A percentile compares a stretch with the other conserved stretches of the same genome.
phyloP scores from a whole-genome alignment of 495 filamentous ascomycete genomes.

The Filosporella fistucella region DNA sequence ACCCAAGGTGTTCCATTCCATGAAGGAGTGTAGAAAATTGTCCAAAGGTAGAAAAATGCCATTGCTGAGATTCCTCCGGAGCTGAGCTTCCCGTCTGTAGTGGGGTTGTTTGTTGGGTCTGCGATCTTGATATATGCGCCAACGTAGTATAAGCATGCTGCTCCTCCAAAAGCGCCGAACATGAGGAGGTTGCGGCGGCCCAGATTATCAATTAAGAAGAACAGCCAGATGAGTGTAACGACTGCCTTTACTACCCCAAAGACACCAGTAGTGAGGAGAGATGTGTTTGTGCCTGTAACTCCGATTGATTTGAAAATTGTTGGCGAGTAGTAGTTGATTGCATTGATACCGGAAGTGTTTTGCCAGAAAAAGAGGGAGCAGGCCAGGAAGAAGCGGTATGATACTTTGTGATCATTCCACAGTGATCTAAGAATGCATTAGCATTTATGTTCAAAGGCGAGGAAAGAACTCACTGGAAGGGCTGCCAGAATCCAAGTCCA shows the following conservation, averaged over 20 bases:
- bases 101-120: slow-evolving; percentile 37
- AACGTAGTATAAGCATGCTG: slow-evolving; percentile 54
- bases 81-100: slow-evolving; percentile 34
- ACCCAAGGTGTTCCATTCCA: slow-evolving; percentile 77
- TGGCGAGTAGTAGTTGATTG: slow-evolving; percentile 68
- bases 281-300: slow-evolving; percentile 42
- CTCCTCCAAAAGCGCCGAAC: slow-evolving; percentile 47
- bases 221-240: slow-evolving; percentile 50
- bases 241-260: slow-evolving; percentile 59
- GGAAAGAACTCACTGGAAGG: slow-evolving; percentile 21
- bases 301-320: slow-evolving; percentile 65
- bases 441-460: no score
- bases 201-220: slow-evolving; percentile 68
- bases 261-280: slow-evolving; percentile 58
- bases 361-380: slow-evolving; percentile 66
- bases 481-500: slow-evolving; percentile 63
- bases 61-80: slow-evolving; percentile 62
- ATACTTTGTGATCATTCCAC: slow-evolving; percentile 37
- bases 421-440: slow-evolving; percentile 48
- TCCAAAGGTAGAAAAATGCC: slow-evolving; percentile 83
- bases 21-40: slow-evolving; percentile 64
- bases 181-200: slow-evolving; percentile 48
- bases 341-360: slow-evolving; percentile 37
- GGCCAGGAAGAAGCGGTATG: slow-evolving; percentile 63
- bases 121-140: slow-evolving; percentile 50